Conservation (phyloP, 768 basidiomycete genomes). For the Amanita subjunquillea region DNA sequence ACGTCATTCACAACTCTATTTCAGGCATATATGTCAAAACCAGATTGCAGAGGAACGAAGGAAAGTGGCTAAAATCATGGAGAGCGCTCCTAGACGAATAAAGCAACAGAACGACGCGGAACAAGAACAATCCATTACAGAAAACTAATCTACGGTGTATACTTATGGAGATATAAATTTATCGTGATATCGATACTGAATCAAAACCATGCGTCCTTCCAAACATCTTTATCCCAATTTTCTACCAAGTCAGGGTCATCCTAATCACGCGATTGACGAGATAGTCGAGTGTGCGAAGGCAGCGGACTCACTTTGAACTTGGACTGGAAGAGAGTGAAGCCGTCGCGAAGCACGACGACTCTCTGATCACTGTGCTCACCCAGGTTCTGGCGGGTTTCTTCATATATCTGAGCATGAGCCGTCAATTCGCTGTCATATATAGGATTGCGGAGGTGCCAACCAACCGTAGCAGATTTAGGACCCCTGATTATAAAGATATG, state of each 20-base stretch:
- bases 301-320: slow-evolving; percentile 47
- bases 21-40: slow-evolving; percentile 57
- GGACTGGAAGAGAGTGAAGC: slow-evolving; percentile 62
- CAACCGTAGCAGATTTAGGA: slow-evolving; percentile 67
- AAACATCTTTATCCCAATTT: slow-evolving; percentile 63
- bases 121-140: slow-evolving; percentile 1
- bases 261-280: slow-evolving; percentile 17
- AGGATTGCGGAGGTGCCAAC: slow-evolving; percentile 7
- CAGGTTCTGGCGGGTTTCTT: slow-evolving; percentile 32
- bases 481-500: slow-evolving; percentile 33
- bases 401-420: slow-evolving; percentile 41
- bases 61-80: slow-evolving; percentile 45
- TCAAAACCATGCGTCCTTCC: slow-evolving; percentile 26
- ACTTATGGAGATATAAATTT: slow-evolving; percentile 2
- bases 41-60: slow-evolving; percentile 43
- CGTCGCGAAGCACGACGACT: slow-evolving; percentile 58
- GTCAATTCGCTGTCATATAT: slow-evolving; percentile 5
- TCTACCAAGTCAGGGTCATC: slow-evolving; percentile 64
- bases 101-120: slow-evolving; percentile 25
- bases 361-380: slow-evolving; percentile 36
- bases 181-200: too few species aligned
- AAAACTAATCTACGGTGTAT: background rate
- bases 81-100: slow-evolving; percentile 48
- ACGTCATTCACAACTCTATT: background rate
- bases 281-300: too few species aligned